Conservation (phyloP, 1,284 basidiomycete species). For the Trametes hirsuta region DNA sequence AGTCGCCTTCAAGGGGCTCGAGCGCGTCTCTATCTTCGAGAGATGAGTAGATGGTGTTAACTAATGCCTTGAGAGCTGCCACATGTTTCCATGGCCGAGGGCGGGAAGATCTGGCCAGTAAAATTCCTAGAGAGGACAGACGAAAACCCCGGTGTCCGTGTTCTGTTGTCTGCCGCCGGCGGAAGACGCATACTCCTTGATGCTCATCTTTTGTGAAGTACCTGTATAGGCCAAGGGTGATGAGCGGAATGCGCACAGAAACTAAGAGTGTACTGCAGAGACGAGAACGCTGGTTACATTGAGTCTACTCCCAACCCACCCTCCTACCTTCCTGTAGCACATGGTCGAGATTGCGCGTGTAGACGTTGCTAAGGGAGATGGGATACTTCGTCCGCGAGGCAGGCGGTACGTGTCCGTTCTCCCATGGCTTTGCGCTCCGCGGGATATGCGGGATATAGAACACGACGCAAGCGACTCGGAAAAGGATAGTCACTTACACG, state of each 20-base stretch:
- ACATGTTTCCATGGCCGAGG: slow-evolving; percentile 76
- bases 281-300: too few relatives aligned
- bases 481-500: slow-evolving; percentile 51
- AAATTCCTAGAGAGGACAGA: slow-evolving; percentile 75
- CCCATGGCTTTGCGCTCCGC: too few relatives aligned
- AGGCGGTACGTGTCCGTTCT: too few relatives aligned
- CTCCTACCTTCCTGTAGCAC: too few relatives aligned
- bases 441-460: too few relatives aligned
- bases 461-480: too few relatives aligned
- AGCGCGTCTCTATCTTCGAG: slow-evolving; percentile 50
- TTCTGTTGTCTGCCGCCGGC: slow-evolving; percentile 65
- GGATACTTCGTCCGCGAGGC: too few relatives aligned
- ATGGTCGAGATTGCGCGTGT: too few relatives aligned
- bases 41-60: slow-evolving; percentile 55
- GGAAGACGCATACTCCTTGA: slow-evolving; percentile 73
- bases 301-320: too few relatives aligned
- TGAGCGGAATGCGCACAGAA: neutral
- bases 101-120: slow-evolving; percentile 63
- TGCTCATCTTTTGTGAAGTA: slow-evolving; percentile 74
- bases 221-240: slow-evolving; percentile 37
- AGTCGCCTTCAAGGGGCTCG: slow-evolving; percentile 59
- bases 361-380: too few relatives aligned
- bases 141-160: slow-evolving; percentile 77
- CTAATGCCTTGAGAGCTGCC: slow-evolving; percentile 60
- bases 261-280: neutral